Evolutionary conservation across 352 stramenopile species (phyloP).

Genomic region (Pythium rhizo-oryzae): DNA sequence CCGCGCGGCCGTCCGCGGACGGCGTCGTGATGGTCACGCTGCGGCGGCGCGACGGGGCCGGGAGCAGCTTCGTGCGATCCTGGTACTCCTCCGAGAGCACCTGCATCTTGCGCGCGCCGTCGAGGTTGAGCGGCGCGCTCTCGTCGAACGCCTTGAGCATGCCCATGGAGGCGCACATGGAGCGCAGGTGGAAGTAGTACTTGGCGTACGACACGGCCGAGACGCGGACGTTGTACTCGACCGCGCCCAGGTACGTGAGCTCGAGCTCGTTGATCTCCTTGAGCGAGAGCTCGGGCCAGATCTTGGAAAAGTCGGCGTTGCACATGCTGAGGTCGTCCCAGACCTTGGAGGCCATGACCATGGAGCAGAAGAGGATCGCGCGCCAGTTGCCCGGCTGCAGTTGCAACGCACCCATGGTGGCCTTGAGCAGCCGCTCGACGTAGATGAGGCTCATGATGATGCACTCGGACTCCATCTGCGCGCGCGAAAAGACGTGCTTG

Average conservation of each 20-base stretch:
- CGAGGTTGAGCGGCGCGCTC: slow-evolving; percentile 77
- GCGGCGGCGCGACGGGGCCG: slow-evolving; percentile 65
- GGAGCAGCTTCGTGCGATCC: slow-evolving; percentile 78
- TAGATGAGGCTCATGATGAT: slow-evolving; percentile 99
- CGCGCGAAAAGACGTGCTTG: slow-evolving; percentile 90
- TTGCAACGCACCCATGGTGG: slow-evolving; percentile 77
- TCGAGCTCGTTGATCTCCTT: slow-evolving; percentile 96
- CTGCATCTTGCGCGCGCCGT: slow-evolving; percentile 87
- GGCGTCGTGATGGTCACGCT: slow-evolving; percentile 80
- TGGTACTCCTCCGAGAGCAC: slow-evolving; percentile 88
- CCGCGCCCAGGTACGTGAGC: slow-evolving; percentile 88
- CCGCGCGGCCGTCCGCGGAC: slow-evolving; percentile 31
- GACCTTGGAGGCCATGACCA: slow-evolving; percentile 97
- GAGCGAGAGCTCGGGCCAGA: slow-evolving; percentile 91
- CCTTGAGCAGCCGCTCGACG: slow-evolving; percentile 95
- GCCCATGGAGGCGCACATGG: slow-evolving; percentile 92
- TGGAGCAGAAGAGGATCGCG: slow-evolving; percentile 94
- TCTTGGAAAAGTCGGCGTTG: slow-evolving; percentile 97
- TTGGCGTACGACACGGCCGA: slow-evolving; percentile 88
- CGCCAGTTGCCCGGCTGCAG: slow-evolving; percentile 92
- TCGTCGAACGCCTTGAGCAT: slow-evolving; percentile 75
- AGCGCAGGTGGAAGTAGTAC: slow-evolving; percentile 98
- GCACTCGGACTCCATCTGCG: slow-evolving; percentile 95
- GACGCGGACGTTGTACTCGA: slow-evolving; percentile 91
- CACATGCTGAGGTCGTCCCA: slow-evolving; percentile 98